phyloP scores from a whole-genome alignment of 1,139 yeast species.

The Kluyveromyces sp. region DNA sequence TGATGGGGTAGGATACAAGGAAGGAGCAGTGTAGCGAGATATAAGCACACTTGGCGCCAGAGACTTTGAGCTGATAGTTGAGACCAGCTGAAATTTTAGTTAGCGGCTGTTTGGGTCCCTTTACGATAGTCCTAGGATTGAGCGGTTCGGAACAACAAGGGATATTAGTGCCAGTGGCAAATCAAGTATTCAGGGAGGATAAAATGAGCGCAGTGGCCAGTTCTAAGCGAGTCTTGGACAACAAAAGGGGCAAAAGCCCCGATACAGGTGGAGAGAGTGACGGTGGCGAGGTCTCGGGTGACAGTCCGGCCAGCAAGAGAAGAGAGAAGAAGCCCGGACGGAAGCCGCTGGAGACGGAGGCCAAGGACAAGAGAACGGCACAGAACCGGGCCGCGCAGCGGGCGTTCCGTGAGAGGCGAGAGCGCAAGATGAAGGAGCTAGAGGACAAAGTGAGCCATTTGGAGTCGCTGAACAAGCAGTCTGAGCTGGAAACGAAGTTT shows the following conservation, averaged over 20 bases:
- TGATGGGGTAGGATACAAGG: not conserved
- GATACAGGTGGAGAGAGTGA: conserved; percentile 5
- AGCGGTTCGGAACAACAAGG: too few relatives aligned
- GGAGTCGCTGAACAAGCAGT: conserved; percentile 61
- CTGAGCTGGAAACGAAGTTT: conserved; percentile 64
- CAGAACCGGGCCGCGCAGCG: conserved; percentile 97
- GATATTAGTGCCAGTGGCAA: too few relatives aligned
- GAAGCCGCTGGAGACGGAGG: conserved; percentile 73
- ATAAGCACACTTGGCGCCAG: too few relatives aligned
- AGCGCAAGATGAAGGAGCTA: conserved; percentile 74
- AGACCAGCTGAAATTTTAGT: too few relatives aligned
- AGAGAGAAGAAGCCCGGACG: conserved; percentile 50
- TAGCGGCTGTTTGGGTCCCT: too few relatives aligned
- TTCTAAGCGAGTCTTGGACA: conserved; percentile 4
- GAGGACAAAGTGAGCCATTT: conserved; percentile 68
- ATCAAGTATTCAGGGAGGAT: too few relatives aligned
- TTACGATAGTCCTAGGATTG: too few relatives aligned
- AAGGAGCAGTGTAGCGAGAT: too few relatives aligned
- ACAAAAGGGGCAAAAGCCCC: conserved; percentile 5
- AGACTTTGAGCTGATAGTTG: too few relatives aligned
- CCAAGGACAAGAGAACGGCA: conserved; percentile 81
- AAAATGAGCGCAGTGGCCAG: conserved; percentile 1
- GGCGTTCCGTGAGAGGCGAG: conserved; percentile 93
- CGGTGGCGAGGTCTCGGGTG: not conserved
- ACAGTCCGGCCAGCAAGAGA: conserved; percentile 17